A percentile compares a stretch with the other conserved stretches of the same genome.
phyloP scores from a whole-genome alignment of 2,329 filamentous ascomycete genomes.

The Microdochium bolleyi region DNA sequence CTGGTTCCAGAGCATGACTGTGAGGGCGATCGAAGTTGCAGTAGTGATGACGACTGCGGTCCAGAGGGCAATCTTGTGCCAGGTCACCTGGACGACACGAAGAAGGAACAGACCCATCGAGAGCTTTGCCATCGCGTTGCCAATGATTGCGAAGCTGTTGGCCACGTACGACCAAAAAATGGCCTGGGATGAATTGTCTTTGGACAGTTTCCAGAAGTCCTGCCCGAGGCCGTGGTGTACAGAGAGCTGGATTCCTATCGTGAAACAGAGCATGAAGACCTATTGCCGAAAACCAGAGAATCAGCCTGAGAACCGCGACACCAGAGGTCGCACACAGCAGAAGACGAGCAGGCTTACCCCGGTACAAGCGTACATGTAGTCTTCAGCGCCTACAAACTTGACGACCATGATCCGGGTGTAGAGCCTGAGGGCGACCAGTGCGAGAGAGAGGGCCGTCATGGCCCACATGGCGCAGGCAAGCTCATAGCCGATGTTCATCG shows the following conservation, averaged over 20 bases:
- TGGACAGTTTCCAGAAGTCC: slow-evolving; percentile 20
- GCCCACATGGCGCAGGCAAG: slow-evolving; percentile 23
- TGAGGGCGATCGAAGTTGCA: slow-evolving; percentile 20
- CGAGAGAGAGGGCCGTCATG: slow-evolving; percentile 20
- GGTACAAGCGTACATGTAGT: slow-evolving; percentile 25
- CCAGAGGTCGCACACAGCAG: slow-evolving; percentile 19
- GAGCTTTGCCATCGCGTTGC: slow-evolving; percentile 28
- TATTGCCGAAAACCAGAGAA: neutral
- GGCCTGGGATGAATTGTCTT: slow-evolving; percentile 22
- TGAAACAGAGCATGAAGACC: slow-evolving; percentile 24
- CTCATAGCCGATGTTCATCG: slow-evolving; percentile 20
- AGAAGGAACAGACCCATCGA: slow-evolving; percentile 30
- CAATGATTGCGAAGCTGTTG: slow-evolving; percentile 25
- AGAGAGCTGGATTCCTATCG: slow-evolving; percentile 24
- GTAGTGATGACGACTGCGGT: slow-evolving; percentile 19
- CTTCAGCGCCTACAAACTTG: slow-evolving; percentile 25
- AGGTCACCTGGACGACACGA: slow-evolving; percentile 23
- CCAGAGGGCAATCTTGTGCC: slow-evolving; percentile 25
- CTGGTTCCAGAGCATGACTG: slow-evolving; percentile 29
- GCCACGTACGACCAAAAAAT: slow-evolving; percentile 30
- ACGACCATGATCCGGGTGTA: slow-evolving; percentile 22
- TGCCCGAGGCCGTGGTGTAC: slow-evolving; percentile 24
- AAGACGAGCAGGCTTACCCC: slow-evolving; percentile 10
- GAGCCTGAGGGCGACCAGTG: slow-evolving; percentile 12
- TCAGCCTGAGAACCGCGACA: slow-evolving; percentile 17